phyloP scores from a whole-genome alignment of 345 rosid genomes.

The Citrus mangshanensis region DNA sequence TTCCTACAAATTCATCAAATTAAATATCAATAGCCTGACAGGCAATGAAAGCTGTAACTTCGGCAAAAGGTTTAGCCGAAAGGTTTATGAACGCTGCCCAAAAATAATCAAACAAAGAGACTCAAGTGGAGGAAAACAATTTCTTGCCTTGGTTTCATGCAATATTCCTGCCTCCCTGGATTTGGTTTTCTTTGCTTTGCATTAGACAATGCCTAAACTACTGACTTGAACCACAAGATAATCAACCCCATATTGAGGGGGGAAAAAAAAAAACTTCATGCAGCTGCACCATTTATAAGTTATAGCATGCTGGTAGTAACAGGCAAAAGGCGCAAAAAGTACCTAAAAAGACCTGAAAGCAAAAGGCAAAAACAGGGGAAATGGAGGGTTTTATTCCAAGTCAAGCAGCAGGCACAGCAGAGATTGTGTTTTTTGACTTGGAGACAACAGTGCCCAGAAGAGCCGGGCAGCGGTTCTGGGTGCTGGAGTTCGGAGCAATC shows the following conservation, averaged over 20 bases:
- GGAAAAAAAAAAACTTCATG: conserved; percentile 23
- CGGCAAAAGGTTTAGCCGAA: conserved; percentile 4
- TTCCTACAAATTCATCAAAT: conserved; percentile 10
- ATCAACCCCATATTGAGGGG: conserved; percentile 30
- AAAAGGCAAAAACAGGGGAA: not conserved
- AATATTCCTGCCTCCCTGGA: conserved; percentile 27
- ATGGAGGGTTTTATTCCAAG: conserved; percentile 27
- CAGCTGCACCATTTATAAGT: conserved; percentile 1
- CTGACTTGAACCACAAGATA: conserved; percentile 45
- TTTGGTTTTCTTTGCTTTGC: conserved; percentile 7
- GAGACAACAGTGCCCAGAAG: conserved; percentile 79
- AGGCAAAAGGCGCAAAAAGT: not conserved
- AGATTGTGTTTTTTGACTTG: conserved; percentile 78
- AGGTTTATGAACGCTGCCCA: not conserved
- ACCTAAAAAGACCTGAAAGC: not conserved
- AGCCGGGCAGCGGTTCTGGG: conserved; percentile 53
- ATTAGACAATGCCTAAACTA: conserved; percentile 33
- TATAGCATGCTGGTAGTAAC: not conserved
- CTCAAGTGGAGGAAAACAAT: not conserved
- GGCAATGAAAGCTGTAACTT: conserved; percentile 20
- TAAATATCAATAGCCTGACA: not conserved
- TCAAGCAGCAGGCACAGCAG: conserved; percentile 19
- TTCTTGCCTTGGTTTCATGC: conserved; percentile 25
- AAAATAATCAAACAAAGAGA: not conserved
- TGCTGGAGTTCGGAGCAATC: conserved; percentile 87